phyloP scores from a whole-genome alignment of 1,139 yeast species.

The Candida sp. region DNA sequence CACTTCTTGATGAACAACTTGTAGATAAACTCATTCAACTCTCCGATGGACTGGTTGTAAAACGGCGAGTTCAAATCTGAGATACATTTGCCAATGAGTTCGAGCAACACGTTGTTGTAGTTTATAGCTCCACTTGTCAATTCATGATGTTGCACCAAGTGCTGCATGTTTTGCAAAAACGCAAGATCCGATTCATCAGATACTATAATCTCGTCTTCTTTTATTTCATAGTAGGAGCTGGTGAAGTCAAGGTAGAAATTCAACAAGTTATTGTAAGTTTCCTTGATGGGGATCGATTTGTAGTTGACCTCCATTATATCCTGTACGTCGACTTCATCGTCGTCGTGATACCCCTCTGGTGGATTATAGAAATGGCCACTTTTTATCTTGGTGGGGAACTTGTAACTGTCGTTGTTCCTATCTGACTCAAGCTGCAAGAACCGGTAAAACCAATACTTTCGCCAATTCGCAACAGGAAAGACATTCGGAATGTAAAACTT shows the following conservation, averaged over 20 bases:
- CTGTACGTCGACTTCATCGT: not conserved
- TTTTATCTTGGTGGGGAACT: slow-evolving; percentile 10
- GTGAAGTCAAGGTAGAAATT: slow-evolving; percentile 14
- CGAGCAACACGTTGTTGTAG: not conserved
- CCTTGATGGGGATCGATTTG: not conserved
- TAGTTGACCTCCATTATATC: slow-evolving; percentile 1
- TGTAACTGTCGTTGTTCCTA: not conserved
- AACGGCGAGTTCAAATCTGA: not conserved
- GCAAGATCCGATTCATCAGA: not conserved
- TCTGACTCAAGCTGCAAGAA: slow-evolving; percentile 8
- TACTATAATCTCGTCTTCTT: not conserved
- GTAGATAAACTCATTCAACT: slow-evolving; percentile 3
- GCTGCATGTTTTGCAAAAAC: not conserved
- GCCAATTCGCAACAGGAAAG: slow-evolving; percentile 15
- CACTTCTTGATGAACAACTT: slow-evolving; percentile 16
- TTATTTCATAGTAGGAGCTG: not conserved
- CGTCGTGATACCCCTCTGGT: not conserved
- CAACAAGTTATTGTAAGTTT: slow-evolving; percentile 7
- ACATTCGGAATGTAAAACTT: slow-evolving; percentile 14
- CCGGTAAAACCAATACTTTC: slow-evolving; percentile 19
- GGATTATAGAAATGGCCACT: slow-evolving; percentile 10
- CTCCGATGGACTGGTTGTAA: not conserved
- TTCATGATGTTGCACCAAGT: not conserved
- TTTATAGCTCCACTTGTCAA: not conserved
- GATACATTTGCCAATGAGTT: not conserved